Conservation (phyloP, 306 rosid species). For the Rosa lucieae region DNA sequence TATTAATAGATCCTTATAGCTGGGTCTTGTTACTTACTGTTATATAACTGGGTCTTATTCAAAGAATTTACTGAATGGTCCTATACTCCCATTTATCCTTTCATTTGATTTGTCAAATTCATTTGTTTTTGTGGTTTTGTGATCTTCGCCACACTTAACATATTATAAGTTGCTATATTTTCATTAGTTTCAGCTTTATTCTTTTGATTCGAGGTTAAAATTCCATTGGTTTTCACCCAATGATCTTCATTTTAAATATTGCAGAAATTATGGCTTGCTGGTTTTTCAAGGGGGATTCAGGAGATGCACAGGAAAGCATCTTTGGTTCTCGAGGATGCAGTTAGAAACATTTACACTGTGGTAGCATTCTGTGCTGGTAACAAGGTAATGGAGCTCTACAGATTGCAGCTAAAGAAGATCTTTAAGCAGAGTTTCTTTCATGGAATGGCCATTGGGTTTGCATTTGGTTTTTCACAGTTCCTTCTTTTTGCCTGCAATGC, state of each 20-base stretch:
- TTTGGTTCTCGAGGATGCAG: slow-evolving; percentile 99
- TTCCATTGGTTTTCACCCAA: not conserved
- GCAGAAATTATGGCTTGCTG: slow-evolving; percentile 99
- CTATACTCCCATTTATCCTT: not conserved
- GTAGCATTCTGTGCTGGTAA: slow-evolving; percentile 99
- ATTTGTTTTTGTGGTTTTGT: not conserved
- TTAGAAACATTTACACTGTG: slow-evolving; percentile 97
- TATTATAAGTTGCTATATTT: not conserved
- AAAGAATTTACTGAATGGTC: not conserved
- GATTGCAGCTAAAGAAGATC: slow-evolving; percentile 83
- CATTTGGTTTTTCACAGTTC: slow-evolving; percentile 95
- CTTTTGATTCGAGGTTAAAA: not conserved
- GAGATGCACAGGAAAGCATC: slow-evolving; percentile 99
- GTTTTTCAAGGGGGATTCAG: slow-evolving; percentile 98
- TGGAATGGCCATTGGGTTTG: slow-evolving; percentile 96
- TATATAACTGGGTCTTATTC: not conserved
- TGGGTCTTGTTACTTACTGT: not conserved
- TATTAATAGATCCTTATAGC: not conserved
- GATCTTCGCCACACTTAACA: not conserved
- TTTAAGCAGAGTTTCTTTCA: slow-evolving; percentile 92
- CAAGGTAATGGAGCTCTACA: slow-evolving; percentile 98
- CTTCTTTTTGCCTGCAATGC: slow-evolving; percentile 98
- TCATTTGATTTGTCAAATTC: not conserved
- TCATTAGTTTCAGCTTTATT: not conserved
- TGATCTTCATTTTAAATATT: slow-evolving; percentile 31